Percentiles rank a stretch among this genome's conserved stretches.
phyloP scores from a whole-genome alignment of 2,329 filamentous ascomycete species.

The Sporothrix variecibatus region DNA sequence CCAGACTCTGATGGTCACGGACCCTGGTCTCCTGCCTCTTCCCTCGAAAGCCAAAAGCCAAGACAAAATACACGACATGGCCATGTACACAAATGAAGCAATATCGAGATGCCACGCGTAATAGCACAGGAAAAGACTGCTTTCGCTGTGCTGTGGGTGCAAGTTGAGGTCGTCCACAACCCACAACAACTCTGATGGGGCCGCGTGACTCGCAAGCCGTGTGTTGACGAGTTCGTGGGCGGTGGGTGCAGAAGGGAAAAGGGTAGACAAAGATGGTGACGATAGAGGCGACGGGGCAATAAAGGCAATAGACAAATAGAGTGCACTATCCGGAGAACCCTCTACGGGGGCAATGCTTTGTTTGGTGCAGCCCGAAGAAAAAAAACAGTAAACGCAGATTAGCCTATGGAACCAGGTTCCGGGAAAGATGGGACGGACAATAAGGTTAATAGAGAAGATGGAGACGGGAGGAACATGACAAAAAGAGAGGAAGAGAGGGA shows the following conservation, averaged over 20 bases:
- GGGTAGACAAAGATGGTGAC: not conserved
- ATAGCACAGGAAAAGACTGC: not conserved
- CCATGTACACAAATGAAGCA: not conserved
- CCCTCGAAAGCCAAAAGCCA: not conserved
- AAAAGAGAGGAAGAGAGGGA: not conserved
- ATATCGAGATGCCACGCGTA: not conserved
- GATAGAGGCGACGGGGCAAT: not conserved
- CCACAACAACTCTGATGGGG: not conserved
- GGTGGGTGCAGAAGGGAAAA: not conserved
- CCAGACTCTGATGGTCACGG: not conserved
- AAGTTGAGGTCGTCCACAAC: not conserved
- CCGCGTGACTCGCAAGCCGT: conserved; percentile 13
- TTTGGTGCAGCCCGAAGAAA: not conserved
- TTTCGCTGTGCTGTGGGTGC: not conserved
- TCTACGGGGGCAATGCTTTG: not conserved
- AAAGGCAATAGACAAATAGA: not conserved
- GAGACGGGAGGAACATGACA: not conserved
- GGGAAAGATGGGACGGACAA: conserved; percentile 2
- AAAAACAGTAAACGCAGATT: not conserved
- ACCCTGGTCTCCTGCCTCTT: not conserved
- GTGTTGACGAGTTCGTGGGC: not conserved
- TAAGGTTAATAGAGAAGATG: conserved; percentile 9
- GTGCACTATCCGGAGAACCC: conserved; percentile 6
- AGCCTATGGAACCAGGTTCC: conserved; percentile 24
- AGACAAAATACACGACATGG: not conserved